phyloP scores from a whole-genome alignment of 306 rosid species.

The Cyamopsis tetragonoloba region DNA sequence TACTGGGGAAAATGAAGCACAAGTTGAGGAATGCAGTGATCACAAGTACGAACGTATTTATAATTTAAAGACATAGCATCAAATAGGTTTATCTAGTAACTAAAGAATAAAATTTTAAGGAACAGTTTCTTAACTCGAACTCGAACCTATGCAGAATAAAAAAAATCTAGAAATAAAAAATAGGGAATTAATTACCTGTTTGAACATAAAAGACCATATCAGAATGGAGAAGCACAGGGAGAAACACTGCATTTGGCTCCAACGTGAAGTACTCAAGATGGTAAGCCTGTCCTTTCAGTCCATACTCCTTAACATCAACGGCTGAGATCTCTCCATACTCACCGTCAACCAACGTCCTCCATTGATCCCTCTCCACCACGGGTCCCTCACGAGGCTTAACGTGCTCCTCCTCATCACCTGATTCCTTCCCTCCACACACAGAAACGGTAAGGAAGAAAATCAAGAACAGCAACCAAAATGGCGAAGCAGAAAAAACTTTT shows the following conservation, averaged over 20 bases:
- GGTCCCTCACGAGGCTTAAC: slow-evolving; percentile 27
- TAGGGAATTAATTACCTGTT: too few species aligned
- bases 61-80: too few species aligned
- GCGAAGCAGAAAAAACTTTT: neutral
- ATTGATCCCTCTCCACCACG: slow-evolving; percentile 45
- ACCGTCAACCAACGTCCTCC: slow-evolving; percentile 40
- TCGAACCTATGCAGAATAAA: too few species aligned
- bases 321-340: slow-evolving; percentile 66
- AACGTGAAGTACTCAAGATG: slow-evolving; percentile 76
- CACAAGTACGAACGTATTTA: too few species aligned
- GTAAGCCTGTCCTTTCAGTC: slow-evolving; percentile 40
- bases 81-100: too few species aligned
- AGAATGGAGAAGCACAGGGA: slow-evolving; percentile 78
- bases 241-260: slow-evolving; percentile 84
- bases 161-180: too few species aligned
- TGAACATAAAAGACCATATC: slow-evolving; percentile 74
- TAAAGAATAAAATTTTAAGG: too few species aligned
- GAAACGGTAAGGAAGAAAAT: slow-evolving; percentile 27
- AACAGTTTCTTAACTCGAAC: too few species aligned
- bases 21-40: too few species aligned
- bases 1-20: too few species aligned
- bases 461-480: slow-evolving; percentile 12
- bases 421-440: slow-evolving; percentile 30
- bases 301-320: slow-evolving; percentile 43
- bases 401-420: slow-evolving; percentile 19